Conservation (phyloP, 2,329 filamentous ascomycete species). For the Clonostachys byssicola region DNA sequence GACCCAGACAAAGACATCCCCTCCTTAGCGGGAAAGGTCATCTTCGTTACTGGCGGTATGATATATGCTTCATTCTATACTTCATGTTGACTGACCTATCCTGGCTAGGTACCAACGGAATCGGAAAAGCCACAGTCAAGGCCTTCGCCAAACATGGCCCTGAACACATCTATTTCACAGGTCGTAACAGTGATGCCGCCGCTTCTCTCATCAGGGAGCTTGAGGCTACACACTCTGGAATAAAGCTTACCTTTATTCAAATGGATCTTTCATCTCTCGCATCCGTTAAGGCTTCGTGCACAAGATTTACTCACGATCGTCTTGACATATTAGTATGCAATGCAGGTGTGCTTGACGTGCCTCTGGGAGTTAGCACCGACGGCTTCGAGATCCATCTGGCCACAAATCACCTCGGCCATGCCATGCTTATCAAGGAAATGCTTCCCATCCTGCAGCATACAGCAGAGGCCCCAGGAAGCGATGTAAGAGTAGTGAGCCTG, state of each 20-base stretch:
- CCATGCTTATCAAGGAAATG: conserved; percentile 34
- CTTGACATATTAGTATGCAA: conserved; percentile 42
- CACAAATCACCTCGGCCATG: conserved; percentile 44
- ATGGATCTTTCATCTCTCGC: conserved; percentile 39
- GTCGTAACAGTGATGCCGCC: conserved; percentile 35
- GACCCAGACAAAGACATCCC: too few species aligned
- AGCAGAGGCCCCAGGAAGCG: conserved; percentile 9
- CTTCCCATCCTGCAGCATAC: conserved; percentile 19
- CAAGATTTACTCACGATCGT: conserved; percentile 13
- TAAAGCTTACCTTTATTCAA: not conserved
- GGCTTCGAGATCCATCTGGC: conserved; percentile 45
- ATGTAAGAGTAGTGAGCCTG: conserved; percentile 15
- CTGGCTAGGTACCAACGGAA: conserved; percentile 1
- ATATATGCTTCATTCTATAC: too few species aligned
- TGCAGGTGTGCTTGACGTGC: conserved; percentile 35
- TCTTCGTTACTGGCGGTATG: too few species aligned
- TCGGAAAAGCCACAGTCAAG: not conserved
- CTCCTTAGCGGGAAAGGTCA: too few species aligned
- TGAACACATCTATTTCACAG: conserved; percentile 43
- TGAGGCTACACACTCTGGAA: not conserved
- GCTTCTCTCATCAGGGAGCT: not conserved
- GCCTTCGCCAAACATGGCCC: conserved; percentile 27
- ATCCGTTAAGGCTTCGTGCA: conserved; percentile 23
- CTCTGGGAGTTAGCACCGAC: conserved; percentile 29
- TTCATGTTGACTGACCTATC: too few species aligned